Percentiles rank a stretch among this genome's conserved stretches.
Conservation (phyloP, 805 yeast species). For the Hanseniaspora pseudoguilliermondii region DNA sequence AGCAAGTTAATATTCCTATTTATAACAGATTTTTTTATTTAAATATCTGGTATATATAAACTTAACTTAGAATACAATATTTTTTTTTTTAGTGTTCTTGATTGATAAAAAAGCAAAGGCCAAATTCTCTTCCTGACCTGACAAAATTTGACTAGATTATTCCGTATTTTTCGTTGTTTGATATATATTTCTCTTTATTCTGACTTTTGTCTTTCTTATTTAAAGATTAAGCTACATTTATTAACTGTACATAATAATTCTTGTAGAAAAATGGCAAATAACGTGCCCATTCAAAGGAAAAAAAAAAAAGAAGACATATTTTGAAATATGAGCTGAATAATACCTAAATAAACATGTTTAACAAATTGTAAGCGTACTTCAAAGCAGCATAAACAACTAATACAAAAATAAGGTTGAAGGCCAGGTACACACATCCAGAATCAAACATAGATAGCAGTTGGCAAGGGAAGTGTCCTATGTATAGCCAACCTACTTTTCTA, state of each 20-base stretch:
- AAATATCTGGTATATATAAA: background rate
- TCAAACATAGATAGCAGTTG: slow-evolving; percentile 11
- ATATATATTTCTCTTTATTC: background rate
- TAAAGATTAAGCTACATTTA: too few relatives aligned
- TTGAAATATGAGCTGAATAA: background rate
- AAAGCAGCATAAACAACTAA: slow-evolving; percentile 1
- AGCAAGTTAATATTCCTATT: too few relatives aligned
- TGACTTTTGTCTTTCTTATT: too few relatives aligned
- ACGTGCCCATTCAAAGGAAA: background rate
- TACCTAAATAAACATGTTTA: slow-evolving; percentile 20
- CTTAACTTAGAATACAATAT: too few relatives aligned
- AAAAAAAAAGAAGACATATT: too few relatives aligned
- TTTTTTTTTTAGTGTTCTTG: background rate
- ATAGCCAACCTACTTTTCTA: slow-evolving; percentile 12
- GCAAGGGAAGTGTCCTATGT: slow-evolving; percentile 13
- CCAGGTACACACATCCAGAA: slow-evolving; percentile 6
- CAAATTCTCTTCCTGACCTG: background rate
- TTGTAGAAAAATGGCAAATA: background rate
- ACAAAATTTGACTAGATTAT: background rate
- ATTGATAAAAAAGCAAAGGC: background rate
- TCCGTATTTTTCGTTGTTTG: background rate
- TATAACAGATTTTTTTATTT: too few relatives aligned
- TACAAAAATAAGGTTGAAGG: slow-evolving; percentile 7
- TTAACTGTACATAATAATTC: too few relatives aligned
- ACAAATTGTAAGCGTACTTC: slow-evolving; percentile 1